Evolutionary conservation across 2,329 filamentous ascomycete genomes (phyloP).

Genomic region (Talaromyces sp.): DNA sequence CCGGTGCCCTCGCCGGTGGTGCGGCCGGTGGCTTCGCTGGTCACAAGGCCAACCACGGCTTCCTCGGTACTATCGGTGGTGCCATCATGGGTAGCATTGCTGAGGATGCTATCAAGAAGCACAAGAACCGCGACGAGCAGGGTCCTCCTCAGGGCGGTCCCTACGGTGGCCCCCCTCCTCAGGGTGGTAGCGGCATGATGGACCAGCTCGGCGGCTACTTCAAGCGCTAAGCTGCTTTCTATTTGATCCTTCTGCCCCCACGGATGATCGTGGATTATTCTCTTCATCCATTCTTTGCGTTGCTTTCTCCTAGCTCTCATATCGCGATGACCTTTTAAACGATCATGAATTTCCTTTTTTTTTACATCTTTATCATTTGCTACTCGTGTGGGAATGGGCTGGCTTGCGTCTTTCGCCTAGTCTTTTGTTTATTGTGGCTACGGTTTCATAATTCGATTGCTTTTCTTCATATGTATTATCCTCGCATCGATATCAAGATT

Average conservation of each 20-base stretch:
- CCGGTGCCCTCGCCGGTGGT: constrained; percentile 51
- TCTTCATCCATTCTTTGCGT: neutral
- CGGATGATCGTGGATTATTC: neutral
- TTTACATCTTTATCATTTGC: neutral
- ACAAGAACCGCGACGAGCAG: constrained; percentile 41
- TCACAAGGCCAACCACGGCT: constrained; percentile 51
- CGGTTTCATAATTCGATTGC: neutral
- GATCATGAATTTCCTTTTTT: constrained; percentile 28
- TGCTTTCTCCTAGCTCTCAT: constrained; percentile 3
- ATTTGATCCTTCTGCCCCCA: neutral
- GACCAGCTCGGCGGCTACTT: constrained; percentile 42
- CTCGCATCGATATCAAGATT: constrained; percentile 19
- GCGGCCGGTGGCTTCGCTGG: constrained; percentile 51
- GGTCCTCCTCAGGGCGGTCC: constrained; percentile 22
- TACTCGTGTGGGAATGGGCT: constrained; percentile 12
- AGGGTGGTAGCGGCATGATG: constrained; percentile 30
- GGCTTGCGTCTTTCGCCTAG: constrained; percentile 20
- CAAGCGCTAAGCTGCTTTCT: constrained; percentile 36
- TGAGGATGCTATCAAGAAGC: constrained; percentile 50
- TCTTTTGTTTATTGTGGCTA: constrained; percentile 9
- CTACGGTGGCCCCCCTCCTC: constrained; percentile 24
- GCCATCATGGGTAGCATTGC: constrained; percentile 50
- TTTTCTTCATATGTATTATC: constrained; percentile 8
- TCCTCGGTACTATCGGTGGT: constrained; percentile 52
- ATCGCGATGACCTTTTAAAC: constrained; percentile 16